Base-by-base conservation (phyloP, 2,329 filamentous ascomycete genomes). In the Arthrocladium fulminans region DNA sequence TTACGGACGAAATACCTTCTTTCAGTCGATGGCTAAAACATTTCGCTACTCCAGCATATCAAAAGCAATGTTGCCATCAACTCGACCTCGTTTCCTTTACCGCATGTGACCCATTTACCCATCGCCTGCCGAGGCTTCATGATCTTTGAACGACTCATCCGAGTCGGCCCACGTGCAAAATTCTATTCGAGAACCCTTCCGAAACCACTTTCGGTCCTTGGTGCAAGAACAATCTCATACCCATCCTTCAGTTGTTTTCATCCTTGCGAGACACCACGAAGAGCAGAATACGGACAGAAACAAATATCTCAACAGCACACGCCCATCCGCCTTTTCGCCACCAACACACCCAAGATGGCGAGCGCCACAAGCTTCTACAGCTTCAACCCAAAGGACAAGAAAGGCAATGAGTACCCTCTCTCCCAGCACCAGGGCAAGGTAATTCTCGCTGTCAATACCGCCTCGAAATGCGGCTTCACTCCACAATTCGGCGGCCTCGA, bases 401-500 rank as follows among this genome's bases (percentile, higher is more conserved):
- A 81, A 66, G 88, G 88, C 67, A 64, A 79, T 48, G 77, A 84
- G 57, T 83, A 83, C 64, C 73, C 81, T 51, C 76, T 97, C 57
- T 63, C 72, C 57, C 69, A 82, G 53, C 86, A 88, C 72, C 81
- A 86, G 67, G 86, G 84, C 77, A 97, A 97, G 71, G 90, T 97
- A 59, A 80, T 97, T 60, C 83, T 98, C 52, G 76, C 95, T 61
- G 88, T 98, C 72, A 98, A 98, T 80, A 96, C 90, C 1, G 92
- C 92, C 59, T 94, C 87, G 67, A 96, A 97, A 75, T 98, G 92
- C 75, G 90, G 92, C 67, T 97, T 97, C 80, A 97, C 92, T 2
- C 88, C 88, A 10, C 92, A 98, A 71, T 96, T 92, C 70, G 82
- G 79, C 54, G 87, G 86, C 25, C 85, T 98, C 45, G 89, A 98